A percentile compares a stretch with the other conserved stretches of the same genome.
phyloP scores from a whole-genome alignment of 2,329 filamentous ascomycete species.

The Colletotrichum sidae region DNA sequence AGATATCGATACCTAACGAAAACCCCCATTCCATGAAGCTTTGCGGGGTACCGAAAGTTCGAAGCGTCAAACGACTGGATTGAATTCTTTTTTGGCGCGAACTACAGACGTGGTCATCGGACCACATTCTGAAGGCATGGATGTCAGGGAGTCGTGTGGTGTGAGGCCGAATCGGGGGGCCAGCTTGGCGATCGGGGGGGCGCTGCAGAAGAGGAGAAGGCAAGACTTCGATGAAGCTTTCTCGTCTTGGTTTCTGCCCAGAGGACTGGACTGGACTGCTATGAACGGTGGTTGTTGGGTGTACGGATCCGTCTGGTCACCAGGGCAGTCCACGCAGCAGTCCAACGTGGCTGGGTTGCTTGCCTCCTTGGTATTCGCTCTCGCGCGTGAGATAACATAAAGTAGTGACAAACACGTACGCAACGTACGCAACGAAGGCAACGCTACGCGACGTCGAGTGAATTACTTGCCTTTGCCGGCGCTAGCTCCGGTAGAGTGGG shows the following conservation, averaged over 20 bases:
- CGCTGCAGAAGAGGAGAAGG: conserved; percentile 5
- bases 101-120: conserved; percentile 27
- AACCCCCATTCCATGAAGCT: background rate
- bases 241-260: background rate
- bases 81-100: conserved; percentile 9
- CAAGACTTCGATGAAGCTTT: background rate
- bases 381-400: conserved; percentile 1
- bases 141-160: conserved; percentile 3
- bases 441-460: too few relatives aligned
- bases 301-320: too few relatives aligned
- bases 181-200: conserved; percentile 28
- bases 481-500: conserved; percentile 28
- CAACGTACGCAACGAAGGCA: too few relatives aligned
- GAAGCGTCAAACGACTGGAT: conserved; percentile 15
- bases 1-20: background rate
- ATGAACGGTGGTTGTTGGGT: too few relatives aligned
- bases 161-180: conserved; percentile 24
- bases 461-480: conserved; percentile 18
- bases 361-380: too few relatives aligned
- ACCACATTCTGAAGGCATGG: conserved; percentile 24
- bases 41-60: conserved; percentile 3
- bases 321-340: too few relatives aligned
- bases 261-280: too few relatives aligned
- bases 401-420: background rate
- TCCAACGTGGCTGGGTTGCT: too few relatives aligned